Evolutionary conservation across 768 basidiomycete genomes (phyloP).

Genomic region (Russula sp.): DNA sequence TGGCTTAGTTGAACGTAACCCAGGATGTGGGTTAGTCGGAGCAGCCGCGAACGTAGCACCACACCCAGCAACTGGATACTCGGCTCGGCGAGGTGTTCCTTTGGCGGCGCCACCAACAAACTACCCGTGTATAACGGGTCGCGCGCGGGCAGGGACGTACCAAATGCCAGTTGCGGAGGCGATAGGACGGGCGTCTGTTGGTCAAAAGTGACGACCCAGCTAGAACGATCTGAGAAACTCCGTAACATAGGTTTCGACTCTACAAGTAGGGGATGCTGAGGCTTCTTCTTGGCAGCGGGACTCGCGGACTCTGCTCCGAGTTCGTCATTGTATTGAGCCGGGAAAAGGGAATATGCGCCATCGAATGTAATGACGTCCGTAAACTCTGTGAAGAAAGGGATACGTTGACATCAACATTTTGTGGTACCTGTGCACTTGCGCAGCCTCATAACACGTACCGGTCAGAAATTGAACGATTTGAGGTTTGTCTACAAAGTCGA

Average conservation of each 20-base stretch:
- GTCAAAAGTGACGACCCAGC: conserved; percentile 25
- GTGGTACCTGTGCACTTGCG: neutral
- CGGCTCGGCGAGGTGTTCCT: too few species aligned
- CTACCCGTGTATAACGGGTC: conserved; percentile 21
- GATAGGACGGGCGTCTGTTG: neutral
- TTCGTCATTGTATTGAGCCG: conserved; percentile 11
- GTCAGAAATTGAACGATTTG: conserved; percentile 4
- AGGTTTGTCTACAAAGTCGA: conserved; percentile 3
- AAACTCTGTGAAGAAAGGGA: conserved; percentile 9
- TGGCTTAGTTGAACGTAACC: too few species aligned
- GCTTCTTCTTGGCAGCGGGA: neutral
- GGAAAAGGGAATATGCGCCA: conserved; percentile 22
- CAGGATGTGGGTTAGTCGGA: too few species aligned
- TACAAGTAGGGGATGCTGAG: neutral
- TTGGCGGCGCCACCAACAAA: neutral
- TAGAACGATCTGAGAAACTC: conserved; percentile 21
- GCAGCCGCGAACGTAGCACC: too few species aligned
- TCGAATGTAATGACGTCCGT: conserved; percentile 20
- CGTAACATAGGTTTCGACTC: neutral
- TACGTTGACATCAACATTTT: neutral
- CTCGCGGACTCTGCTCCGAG: neutral
- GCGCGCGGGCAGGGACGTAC: conserved; percentile 11
- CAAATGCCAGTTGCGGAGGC: conserved; percentile 4
- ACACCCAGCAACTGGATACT: too few species aligned
- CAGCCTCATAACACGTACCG: neutral